These are phyloP conservation scores for Monoraphidium neglectum DNA, from an alignment of 139 green algal species.

Conservation along the genomic window DNA sequence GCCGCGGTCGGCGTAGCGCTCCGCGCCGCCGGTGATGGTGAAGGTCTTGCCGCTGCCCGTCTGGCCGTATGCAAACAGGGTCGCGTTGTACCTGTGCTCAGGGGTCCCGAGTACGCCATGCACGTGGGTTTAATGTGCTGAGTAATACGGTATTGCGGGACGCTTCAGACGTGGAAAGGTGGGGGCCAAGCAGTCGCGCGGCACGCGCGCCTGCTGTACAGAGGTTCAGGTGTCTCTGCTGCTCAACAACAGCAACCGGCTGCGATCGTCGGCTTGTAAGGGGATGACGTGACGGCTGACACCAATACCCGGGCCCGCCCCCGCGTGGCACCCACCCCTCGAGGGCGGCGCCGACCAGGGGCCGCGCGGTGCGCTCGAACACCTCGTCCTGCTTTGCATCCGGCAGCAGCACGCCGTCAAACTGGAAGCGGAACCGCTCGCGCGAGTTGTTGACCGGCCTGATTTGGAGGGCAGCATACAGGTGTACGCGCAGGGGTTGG, in stretches of 20 bases:
- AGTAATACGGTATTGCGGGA: too few relatives aligned
- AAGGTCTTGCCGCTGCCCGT: conserved; percentile 32
- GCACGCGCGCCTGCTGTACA: too few relatives aligned
- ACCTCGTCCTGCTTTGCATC: conserved; percentile 88
- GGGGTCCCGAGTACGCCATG: conserved; percentile 65
- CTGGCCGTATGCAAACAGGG: conserved; percentile 36
- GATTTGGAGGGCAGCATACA: not conserved
- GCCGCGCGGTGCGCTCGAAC: conserved; percentile 77
- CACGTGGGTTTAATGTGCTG: conserved; percentile 5
- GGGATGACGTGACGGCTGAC: too few relatives aligned
- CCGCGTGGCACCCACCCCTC: too few relatives aligned
- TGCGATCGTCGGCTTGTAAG: too few relatives aligned
- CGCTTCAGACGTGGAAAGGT: too few relatives aligned
- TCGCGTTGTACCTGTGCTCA: conserved; percentile 44
- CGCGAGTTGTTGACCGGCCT: conserved; percentile 85
- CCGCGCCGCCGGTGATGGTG: conserved; percentile 55
- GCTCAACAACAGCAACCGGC: too few relatives aligned
- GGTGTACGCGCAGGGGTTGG: not conserved
- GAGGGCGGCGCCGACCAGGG: conserved; percentile 58
- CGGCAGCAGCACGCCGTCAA: conserved; percentile 76
- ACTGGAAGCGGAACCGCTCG: conserved; percentile 79
- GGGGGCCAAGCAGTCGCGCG: too few relatives aligned
- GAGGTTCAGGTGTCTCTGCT: too few relatives aligned
- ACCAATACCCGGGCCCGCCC: too few relatives aligned
- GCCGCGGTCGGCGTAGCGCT: conserved; percentile 62